These are phyloP conservation scores for Allantophomopsis cytisporea DNA, from an alignment of 2,329 filamentous ascomycete genomes.

Conservation along the genomic window DNA sequence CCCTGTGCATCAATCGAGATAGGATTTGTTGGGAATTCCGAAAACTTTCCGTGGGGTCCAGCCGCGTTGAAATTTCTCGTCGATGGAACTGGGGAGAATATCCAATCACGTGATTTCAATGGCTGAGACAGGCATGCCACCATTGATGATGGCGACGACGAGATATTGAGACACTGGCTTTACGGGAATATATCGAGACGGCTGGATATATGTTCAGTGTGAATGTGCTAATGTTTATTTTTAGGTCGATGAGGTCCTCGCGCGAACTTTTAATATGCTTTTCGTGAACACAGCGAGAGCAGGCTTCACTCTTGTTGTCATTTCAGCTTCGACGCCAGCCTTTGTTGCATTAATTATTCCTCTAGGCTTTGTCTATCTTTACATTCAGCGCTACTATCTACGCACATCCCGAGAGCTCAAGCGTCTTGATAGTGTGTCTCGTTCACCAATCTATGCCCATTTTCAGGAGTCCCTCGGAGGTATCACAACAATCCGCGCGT, in stretches of 20 bases:
- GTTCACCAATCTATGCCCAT: constrained; percentile 93
- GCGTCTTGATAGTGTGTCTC: constrained; percentile 84
- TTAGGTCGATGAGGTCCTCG: constrained; percentile 83
- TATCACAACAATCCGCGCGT: constrained; percentile 89
- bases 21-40: no score
- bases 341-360: constrained; percentile 76
- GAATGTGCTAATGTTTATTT: constrained; percentile 47
- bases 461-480: constrained; percentile 96
- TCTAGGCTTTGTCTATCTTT: constrained; percentile 68
- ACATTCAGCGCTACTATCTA: constrained; percentile 94
- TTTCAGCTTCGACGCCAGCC: constrained; percentile 66
- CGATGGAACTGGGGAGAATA: no score
- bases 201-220: no score
- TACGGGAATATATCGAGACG: no score
- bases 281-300: constrained; percentile 66
- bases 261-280: constrained; percentile 95
- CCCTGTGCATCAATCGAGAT: no score
- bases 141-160: no score
- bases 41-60: no score
- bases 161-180: no score
- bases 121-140: no score
- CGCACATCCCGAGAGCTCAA: constrained; percentile 94
- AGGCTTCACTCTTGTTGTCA: constrained; percentile 74
- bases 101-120: no score
- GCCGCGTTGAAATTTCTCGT: no score